phyloP scores from a whole-genome alignment of 2,329 filamentous ascomycete species.

The Cordyceps militaris region DNA sequence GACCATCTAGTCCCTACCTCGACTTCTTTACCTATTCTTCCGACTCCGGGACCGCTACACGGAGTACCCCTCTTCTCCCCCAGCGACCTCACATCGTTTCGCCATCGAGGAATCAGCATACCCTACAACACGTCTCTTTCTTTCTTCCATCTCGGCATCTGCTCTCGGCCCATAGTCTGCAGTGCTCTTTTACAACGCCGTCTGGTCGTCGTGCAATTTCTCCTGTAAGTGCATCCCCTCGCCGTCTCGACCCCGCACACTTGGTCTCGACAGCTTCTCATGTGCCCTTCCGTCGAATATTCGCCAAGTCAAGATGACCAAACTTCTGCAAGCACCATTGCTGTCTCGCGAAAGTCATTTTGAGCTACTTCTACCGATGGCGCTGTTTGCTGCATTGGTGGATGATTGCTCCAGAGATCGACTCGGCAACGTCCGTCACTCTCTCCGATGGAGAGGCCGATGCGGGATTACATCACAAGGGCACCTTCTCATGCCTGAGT shows the following conservation, averaged over 20 bases:
- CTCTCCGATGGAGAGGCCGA: background rate
- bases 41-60: background rate
- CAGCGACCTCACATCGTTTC: background rate
- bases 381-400: background rate
- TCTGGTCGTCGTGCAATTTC: background rate
- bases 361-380: background rate
- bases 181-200: background rate
- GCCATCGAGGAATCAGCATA: background rate
- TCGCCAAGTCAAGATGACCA: background rate
- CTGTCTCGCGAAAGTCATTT: background rate
- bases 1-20: background rate
- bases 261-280: background rate
- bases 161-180: background rate
- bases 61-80: constrained; percentile 5
- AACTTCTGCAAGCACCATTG: background rate
- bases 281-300: background rate
- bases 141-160: background rate
- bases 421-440: background rate
- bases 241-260: constrained; percentile 1
- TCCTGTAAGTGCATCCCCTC: constrained; percentile 4
- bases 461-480: constrained; percentile 3
- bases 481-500: background rate
- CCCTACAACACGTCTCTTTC: background rate
- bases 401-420: background rate
- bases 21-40: background rate